phyloP scores from a whole-genome alignment of 2,329 filamentous ascomycete genomes.

The Zymoseptoria tritici region DNA sequence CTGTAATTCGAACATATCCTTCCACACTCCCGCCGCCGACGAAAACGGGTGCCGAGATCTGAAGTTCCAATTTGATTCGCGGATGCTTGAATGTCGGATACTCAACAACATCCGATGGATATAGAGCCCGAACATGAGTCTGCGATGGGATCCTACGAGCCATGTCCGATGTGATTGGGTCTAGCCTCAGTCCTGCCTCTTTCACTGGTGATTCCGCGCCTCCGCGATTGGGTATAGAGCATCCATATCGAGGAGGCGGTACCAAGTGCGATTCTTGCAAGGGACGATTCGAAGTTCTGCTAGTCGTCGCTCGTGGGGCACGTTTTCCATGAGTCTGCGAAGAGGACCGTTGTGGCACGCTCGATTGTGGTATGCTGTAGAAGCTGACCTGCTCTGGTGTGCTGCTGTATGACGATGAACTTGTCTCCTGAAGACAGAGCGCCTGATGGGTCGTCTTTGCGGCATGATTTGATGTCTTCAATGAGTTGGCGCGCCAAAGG shows the following conservation, averaged over 20 bases:
- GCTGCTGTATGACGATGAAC: conserved; percentile 28
- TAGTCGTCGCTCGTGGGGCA: conserved; percentile 6
- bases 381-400: conserved; percentile 36
- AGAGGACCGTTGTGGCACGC: conserved; percentile 40
- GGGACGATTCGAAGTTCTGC: conserved; percentile 18
- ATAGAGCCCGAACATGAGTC: conserved; percentile 42
- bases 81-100: conserved; percentile 43
- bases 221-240: conserved; percentile 39
- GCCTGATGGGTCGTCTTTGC: background rate
- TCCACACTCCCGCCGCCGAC: conserved; percentile 50
- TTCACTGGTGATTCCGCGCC: conserved; percentile 44
- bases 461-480: conserved; percentile 8
- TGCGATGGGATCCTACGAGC: conserved; percentile 39
- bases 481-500: conserved; percentile 15
- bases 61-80: conserved; percentile 43
- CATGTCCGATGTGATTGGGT: conserved; percentile 38
- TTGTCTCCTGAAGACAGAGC: conserved; percentile 8
- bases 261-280: conserved; percentile 4
- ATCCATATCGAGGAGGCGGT: conserved; percentile 12
- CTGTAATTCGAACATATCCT: conserved; percentile 41
- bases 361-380: conserved; percentile 40
- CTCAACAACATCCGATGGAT: conserved; percentile 44
- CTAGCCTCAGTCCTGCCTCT: conserved; percentile 33
- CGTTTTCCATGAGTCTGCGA: conserved; percentile 25
- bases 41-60: conserved; percentile 44